Evolutionary conservation across 2,329 filamentous ascomycete species (phyloP), one percentile per base, ranked within the genome.

Genomic region (Verticillium dahliae): DNA sequence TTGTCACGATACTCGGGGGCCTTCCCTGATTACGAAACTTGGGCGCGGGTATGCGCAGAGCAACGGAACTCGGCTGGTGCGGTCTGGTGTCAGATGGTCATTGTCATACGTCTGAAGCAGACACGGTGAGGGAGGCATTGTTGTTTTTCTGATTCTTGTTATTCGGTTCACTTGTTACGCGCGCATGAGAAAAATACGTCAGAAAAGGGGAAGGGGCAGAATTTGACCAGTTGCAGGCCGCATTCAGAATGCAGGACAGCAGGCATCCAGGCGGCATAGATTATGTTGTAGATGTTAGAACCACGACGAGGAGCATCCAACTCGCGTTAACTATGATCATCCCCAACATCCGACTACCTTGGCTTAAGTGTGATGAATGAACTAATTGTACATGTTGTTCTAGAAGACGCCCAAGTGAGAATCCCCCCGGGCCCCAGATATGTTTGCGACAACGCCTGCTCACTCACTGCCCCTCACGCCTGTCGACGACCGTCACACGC

Each of bases 401-500:
- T 5, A 31, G 27, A 31, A 5, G 27, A 4, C 27, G 27, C 27
- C 27, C 4, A 31, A 31, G 5, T 31, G 27, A 31, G 27, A 31
- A 31, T 22, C 18, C 27, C 27, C 27, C 27, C 27, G 27, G 27
- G 27, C 27, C 27, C 27, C 27, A 31, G 27, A 31, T 31, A 31
- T 31, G 3, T 31, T 31, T 31, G 27, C 27, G 27, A 5, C 27
- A 31, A 5, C 27, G 27, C 27, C 35, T 37, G 2, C 35, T 13
- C 35, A 37, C n/a, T 31, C 9, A 52, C 18, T 37, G 18, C 4
- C 35, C 68, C 56, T 76, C 75, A 60, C 59, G 63, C 62, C 76
- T 78, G 18, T 90, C 87, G 35, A 91, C 81, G 13, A 81, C 70
- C 45, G 80, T 82, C 62, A 94, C 82, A 67, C 79, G 85, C 7